Base-by-base conservation (phyloP, 169 alveolate genomes). In the Plasmodium gallinaceum region DNA sequence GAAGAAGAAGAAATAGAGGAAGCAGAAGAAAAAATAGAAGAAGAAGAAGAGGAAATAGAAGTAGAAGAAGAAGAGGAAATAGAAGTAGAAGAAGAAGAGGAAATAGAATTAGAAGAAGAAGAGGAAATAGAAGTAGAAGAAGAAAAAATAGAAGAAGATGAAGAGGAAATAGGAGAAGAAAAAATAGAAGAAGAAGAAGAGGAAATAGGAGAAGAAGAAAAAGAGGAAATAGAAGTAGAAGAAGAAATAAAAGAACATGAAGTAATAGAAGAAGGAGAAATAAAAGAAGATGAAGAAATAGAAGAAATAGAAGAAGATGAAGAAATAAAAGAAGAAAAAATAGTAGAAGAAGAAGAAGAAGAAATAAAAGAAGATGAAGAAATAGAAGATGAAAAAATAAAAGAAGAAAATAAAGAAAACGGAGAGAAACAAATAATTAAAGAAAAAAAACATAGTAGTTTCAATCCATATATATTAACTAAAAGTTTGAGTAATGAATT, bases 11-110 rank as follows among this genome's bases (percentile, higher is more conserved):
- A 24, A 45, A 72, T 64, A 48, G 70, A 10, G 24, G 54, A 24
- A 1, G 90, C 62, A 26, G 65, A 26, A 14, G 73, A 48, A 20
- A 62, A 43, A 42, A 45, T 48, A 14, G 58, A 39, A 14, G 73
- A 68, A 39, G 83, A 22, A 26, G 65, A 70, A 46, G 85, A 74
- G 5, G 85, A 66, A 32, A 72, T 68, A 75, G 83, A 54, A 24
- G 74, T 37, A 60, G 74, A 43, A 7, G 86, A 54, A 70, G 66
- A 74, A 4, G 66, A 16, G 45, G 46, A 16, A 24, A 58, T 39
- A 2, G 86, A 72, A 10, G 86, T 1, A 20, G 66, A n/a, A 0
- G 54, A 10, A 42, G 74, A 73, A 16, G 86, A 73, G 69, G 43
- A 32, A 45, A 37, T 32, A 64, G 69, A 73, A 22, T 43, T n/a